Evolutionary conservation across 1,284 basidiomycete genomes (phyloP).

Genomic region (Entoloma clypeatum): DNA sequence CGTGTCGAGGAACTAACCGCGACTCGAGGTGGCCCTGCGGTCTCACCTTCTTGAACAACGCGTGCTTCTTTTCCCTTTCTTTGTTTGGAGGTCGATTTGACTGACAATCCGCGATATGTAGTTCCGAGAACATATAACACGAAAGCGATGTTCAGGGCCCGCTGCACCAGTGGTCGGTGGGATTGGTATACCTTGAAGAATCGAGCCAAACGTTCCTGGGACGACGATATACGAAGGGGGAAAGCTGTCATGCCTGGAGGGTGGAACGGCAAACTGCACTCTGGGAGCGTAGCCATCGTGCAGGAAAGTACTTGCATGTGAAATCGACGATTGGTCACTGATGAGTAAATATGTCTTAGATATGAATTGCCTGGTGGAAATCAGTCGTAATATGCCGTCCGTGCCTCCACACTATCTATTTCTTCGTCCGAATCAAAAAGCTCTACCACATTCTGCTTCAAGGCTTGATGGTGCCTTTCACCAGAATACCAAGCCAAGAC

Average conservation of each 20-base stretch:
- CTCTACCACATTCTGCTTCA: slow-evolving; percentile 7
- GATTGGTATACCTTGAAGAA: slow-evolving; percentile 51
- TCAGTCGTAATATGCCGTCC: slow-evolving; percentile 24
- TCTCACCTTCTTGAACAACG: slow-evolving; percentile 24
- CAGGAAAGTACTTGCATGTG: too few species aligned
- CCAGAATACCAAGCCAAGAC: slow-evolving; percentile 37
- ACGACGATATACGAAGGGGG: slow-evolving; percentile 27
- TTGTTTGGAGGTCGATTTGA: slow-evolving; percentile 35
- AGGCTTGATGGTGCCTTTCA: neutral
- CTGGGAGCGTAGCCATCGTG: too few species aligned
- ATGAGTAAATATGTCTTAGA: too few species aligned
- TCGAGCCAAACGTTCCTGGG: slow-evolving; percentile 34
- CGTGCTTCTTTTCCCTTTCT: slow-evolving; percentile 35
- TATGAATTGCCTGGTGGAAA: too few species aligned
- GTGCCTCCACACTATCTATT: slow-evolving; percentile 25
- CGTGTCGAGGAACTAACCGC: slow-evolving; percentile 47
- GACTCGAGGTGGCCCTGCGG: slow-evolving; percentile 52
- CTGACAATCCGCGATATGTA: slow-evolving; percentile 52
- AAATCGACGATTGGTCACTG: too few species aligned
- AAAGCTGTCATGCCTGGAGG: slow-evolving; percentile 25
- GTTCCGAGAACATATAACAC: slow-evolving; percentile 58
- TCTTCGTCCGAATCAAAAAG: slow-evolving; percentile 20
- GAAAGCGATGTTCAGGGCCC: slow-evolving; percentile 59
- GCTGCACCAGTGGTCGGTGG: slow-evolving; percentile 70
- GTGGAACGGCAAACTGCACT: too few species aligned